Percentiles rank a stretch among this genome's conserved stretches.
Evolutionary conservation across 495 filamentous ascomycete species (phyloP).

Genomic region (Penicillium roqueforti): DNA sequence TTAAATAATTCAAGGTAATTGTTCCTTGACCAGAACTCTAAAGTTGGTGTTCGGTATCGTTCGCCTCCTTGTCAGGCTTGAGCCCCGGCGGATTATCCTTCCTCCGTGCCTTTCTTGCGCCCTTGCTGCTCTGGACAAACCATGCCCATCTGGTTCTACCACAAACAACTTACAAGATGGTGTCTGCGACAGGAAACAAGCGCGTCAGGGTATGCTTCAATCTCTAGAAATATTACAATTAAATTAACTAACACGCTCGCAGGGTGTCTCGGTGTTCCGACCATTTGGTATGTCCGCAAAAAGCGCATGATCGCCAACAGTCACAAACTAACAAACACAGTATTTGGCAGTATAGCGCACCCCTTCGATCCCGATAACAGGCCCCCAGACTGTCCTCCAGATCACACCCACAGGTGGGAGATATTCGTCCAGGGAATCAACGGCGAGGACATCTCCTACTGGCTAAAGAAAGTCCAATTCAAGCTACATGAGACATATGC

Average conservation of each 20-base stretch:
- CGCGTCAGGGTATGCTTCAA: constrained; percentile 50
- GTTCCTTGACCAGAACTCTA: background rate
- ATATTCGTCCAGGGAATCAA: constrained; percentile 86
- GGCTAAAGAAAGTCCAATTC: constrained; percentile 95
- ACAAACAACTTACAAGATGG: constrained; percentile 38
- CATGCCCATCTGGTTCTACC: background rate
- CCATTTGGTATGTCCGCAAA: constrained; percentile 56
- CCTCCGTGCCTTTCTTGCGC: background rate
- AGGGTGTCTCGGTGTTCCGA: constrained; percentile 70
- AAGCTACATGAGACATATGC: constrained; percentile 95
- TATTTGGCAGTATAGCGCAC: constrained; percentile 74
- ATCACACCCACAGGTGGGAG: constrained; percentile 95
- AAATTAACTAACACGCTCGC: constrained; percentile 21
- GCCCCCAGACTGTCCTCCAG: constrained; percentile 54
- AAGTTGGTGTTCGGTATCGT: constrained; percentile 1
- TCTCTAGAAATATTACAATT: background rate
- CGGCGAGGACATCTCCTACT: constrained; percentile 85
- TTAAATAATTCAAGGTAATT: background rate
- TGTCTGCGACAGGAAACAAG: constrained; percentile 52
- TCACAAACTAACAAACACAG: constrained; percentile 27
- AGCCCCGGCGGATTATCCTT: constrained; percentile 1
- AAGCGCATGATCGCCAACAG: background rate
- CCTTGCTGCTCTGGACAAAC: constrained; percentile 10
- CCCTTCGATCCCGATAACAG: constrained; percentile 68
- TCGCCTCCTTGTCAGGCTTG: background rate